Percentiles rank a stretch among this genome's conserved stretches.
phyloP scores from a whole-genome alignment of 2,329 filamentous ascomycete species.

The Orbilia oligospora region DNA sequence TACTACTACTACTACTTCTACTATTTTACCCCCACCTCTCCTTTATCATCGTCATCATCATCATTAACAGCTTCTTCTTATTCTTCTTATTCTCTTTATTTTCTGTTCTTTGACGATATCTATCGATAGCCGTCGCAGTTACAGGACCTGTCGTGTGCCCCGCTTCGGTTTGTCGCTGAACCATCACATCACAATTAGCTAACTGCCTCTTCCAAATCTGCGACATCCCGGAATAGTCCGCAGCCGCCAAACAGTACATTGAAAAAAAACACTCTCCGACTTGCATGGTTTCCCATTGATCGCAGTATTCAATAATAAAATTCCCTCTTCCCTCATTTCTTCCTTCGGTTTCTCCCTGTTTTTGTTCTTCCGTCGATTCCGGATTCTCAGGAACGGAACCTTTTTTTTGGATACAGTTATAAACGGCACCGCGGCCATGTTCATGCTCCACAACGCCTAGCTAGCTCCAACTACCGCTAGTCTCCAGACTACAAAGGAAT shows the following conservation, averaged over 20 bases:
- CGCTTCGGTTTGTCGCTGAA: slow-evolving; percentile 33
- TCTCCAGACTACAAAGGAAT: slow-evolving; percentile 15
- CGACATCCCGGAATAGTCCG: slow-evolving; percentile 43
- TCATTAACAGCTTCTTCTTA: slow-evolving; percentile 15
- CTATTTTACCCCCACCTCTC: neutral
- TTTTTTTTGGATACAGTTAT: slow-evolving; percentile 14
- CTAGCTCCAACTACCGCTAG: slow-evolving; percentile 10
- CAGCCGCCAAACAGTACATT: slow-evolving; percentile 17
- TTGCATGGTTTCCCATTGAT: slow-evolving; percentile 16
- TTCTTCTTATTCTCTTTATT: slow-evolving; percentile 1
- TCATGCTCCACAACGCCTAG: slow-evolving; percentile 18
- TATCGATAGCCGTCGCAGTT: neutral
- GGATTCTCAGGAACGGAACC: slow-evolving; percentile 13
- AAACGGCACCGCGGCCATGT: slow-evolving; percentile 16
- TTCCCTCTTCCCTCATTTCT: slow-evolving; percentile 24
- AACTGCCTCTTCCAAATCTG: slow-evolving; percentile 31
- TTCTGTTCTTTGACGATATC: slow-evolving; percentile 1
- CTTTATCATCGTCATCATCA: neutral
- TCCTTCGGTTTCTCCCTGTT: slow-evolving; percentile 17
- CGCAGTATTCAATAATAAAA: slow-evolving; percentile 12
- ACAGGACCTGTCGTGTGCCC: slow-evolving; percentile 33
- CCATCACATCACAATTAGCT: slow-evolving; percentile 47
- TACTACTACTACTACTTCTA: too few relatives aligned
- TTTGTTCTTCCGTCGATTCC: slow-evolving; percentile 23
- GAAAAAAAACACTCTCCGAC: too few relatives aligned